Base-by-base conservation (phyloP, 441 rosid genomes). In the Oxalis stricta region DNA sequence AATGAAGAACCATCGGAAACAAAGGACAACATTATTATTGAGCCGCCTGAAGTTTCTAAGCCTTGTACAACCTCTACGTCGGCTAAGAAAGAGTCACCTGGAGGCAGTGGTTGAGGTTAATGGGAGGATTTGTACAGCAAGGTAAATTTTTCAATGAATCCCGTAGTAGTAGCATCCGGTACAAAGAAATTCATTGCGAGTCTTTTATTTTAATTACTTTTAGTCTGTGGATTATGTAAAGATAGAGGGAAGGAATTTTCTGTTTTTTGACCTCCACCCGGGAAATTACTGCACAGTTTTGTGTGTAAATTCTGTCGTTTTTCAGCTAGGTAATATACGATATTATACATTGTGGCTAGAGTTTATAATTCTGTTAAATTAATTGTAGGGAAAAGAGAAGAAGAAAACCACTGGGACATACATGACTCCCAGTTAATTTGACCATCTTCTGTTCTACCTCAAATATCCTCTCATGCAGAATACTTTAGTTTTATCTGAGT, bases 111-210 rank as follows among this genome's bases (percentile, higher is more conserved):
- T 22, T 32, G 53, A 48, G 61, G 61, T 69, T 55, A 59, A 11
- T 12, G 52, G 58, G 47, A 56, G 46, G 69, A 53, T 44, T 55
- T 78, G 88, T 79, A 76, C 77, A 73, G 79, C 60, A 76, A 75
- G 81, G 76, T 70, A 70, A 75, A 57, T 29, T 53, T 55, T 44
- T 51, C 36, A 52, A 52, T 48, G 23, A 41, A 37, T 40, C 48
- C 24, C n/a, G n/a, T n/a, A 56, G 33, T 26, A 21, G 57, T 32
- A 40, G 58, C 41, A 39, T 30, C 41, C 41, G 36, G 58, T 46
- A n/a, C n/a, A n/a, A n/a, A n/a, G 56, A 51, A 65, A 52, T 59
- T 52, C 56, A 42, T 12, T 66, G n/a, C n/a, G n/a, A n/a, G n/a
- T 61, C 62, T 38, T 33, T 41, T 7, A 35, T 45, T 50, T 33